Evolutionary conservation across 805 yeast genomes (phyloP), one percentile per base, ranked within the genome.

Genomic region (Candida fluviatilis): DNA sequence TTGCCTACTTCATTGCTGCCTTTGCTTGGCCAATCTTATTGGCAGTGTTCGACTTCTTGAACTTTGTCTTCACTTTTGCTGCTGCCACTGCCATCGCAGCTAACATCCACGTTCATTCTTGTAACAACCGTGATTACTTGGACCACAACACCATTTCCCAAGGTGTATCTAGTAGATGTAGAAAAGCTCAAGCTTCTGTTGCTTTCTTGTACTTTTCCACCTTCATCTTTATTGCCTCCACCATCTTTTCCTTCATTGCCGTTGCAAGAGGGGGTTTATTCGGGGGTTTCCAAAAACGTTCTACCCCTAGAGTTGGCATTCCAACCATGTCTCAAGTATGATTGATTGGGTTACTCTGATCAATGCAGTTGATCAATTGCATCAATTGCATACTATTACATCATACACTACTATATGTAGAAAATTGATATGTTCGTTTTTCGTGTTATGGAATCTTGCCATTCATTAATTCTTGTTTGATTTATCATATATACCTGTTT

Each of bases 61-160:
- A 89, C 76, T 67, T 80, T 52, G 84, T 90, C 52, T 93, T 93
- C 81, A 81, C 96, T 40, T 87, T 93, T 64, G 80, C 98, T 35
- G 98, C 87, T 49, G 98, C 90, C 55, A 80, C 95, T 42, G 96
- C 96, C 37, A 72, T 93, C 58, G 98, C 98, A 38, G 95, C 87
- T 43, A 95, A 81, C 55, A 80, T 85, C 58, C 80, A 90, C 66
- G 75, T 73, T 48, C 96, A 89, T 75, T 83, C 95, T 29, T 91
- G 99, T 75, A 43, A 71, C 51, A 84, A 88, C 79, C 49, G 69
- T 45, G 42, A 30, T 39, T 89, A 86, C 74, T 43, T 89, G 49
- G 71, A 78, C 51, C 35, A 52, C 48, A 91, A 91, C 76, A 63
- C 63, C 45, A 75, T 86, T 52, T 64, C 85, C 44, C 87, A 86